A percentile compares a stretch with the other conserved stretches of the same genome.
Conservation (phyloP, 352 stramenopile genomes). For the Pythium angustatum region DNA sequence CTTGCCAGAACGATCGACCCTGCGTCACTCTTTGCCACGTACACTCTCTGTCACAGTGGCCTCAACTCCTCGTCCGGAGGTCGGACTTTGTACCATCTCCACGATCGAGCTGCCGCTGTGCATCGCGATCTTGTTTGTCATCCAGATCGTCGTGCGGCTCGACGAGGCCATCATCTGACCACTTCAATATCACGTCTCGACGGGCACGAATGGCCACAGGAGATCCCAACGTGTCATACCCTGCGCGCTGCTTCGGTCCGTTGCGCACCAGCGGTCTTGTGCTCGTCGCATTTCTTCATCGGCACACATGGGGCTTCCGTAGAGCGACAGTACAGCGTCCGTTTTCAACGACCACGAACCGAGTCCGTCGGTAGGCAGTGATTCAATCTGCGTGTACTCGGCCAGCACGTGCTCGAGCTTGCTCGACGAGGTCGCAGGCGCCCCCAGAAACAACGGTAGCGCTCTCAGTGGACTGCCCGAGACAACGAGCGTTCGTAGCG, state of each 20-base stretch:
- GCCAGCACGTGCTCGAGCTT: neutral
- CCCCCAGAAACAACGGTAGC: neutral
- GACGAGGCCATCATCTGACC: too few relatives aligned
- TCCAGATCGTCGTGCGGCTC: too few relatives aligned
- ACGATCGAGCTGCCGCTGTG: too few relatives aligned
- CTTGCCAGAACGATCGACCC: too few relatives aligned
- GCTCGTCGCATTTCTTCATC: neutral
- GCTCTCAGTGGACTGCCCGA: neutral
- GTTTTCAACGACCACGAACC: neutral
- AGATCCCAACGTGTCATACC: neutral
- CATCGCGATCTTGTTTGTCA: too few relatives aligned
- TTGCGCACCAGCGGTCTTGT: neutral
- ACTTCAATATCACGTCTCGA: constrained; percentile 7
- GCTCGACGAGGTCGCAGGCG: too few relatives aligned
- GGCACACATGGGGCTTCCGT: neutral
- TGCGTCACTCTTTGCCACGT: too few relatives aligned
- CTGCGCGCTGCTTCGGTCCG: neutral
- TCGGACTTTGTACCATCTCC: too few relatives aligned
- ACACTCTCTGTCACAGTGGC: too few relatives aligned
- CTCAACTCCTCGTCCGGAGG: too few relatives aligned
- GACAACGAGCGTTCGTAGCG: neutral
- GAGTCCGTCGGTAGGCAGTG: neutral
- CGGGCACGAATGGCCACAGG: neutral
- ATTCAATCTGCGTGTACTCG: neutral
- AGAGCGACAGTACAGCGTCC: neutral